phyloP scores from a whole-genome alignment of 1,284 basidiomycete species.

The Cystobasidiaceae sp. region DNA sequence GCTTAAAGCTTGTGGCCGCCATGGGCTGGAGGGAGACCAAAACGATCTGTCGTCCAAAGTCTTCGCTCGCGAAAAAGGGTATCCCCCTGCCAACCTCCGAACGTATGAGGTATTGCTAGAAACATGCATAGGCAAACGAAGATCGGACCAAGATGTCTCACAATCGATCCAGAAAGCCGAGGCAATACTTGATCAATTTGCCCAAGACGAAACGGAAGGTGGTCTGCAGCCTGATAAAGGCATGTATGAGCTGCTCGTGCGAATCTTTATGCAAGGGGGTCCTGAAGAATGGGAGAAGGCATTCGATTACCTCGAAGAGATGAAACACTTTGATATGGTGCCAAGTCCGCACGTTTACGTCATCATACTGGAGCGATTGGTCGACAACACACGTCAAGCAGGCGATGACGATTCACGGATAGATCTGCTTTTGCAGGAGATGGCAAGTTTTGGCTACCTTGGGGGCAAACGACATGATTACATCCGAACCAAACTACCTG shows the following conservation, averaged over 20 bases:
- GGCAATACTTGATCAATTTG: background rate
- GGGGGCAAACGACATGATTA: slow-evolving; percentile 1
- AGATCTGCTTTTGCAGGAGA: slow-evolving; percentile 20
- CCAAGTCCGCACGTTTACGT: slow-evolving; percentile 12
- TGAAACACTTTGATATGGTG: slow-evolving; percentile 24
- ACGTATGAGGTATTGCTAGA: background rate
- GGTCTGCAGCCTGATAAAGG: slow-evolving; percentile 5
- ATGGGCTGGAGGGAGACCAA: background rate
- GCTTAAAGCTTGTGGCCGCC: slow-evolving; percentile 10
- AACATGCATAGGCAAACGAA: background rate
- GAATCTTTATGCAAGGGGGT: slow-evolving; percentile 6
- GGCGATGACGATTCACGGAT: slow-evolving; percentile 18
- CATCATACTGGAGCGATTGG: slow-evolving; percentile 1
- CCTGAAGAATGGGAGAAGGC: background rate
- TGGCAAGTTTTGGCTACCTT: slow-evolving; percentile 25
- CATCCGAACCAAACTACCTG: background rate
- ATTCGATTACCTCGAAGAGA: slow-evolving; percentile 29
- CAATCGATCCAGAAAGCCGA: background rate
- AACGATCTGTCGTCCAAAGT: background rate
- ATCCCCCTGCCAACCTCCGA: background rate
- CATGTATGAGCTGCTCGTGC: slow-evolving; percentile 7
- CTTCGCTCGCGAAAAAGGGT: background rate
- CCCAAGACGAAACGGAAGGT: background rate
- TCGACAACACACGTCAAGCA: background rate
- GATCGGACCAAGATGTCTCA: background rate